phyloP scores from a whole-genome alignment of 1,284 basidiomycete species.

The Puccinia polysora region DNA sequence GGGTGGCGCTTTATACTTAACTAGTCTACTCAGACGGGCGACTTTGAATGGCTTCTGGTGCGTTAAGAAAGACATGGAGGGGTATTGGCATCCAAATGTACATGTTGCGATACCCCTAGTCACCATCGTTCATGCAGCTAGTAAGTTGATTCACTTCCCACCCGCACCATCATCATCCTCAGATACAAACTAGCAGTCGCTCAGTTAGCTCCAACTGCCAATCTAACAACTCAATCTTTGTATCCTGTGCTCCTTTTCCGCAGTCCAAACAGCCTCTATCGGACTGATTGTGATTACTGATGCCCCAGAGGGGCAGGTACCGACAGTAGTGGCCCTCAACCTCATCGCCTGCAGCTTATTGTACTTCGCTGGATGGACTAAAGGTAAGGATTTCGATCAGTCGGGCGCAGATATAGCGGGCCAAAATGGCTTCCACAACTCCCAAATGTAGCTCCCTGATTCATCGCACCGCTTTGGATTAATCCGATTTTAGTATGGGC shows the following conservation, averaged over 20 bases:
- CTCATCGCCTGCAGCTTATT: constrained; percentile 22
- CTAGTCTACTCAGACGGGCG: constrained; percentile 12
- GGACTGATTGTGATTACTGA: constrained; percentile 24
- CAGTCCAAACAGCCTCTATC: constrained; percentile 38
- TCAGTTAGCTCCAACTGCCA: too few species aligned
- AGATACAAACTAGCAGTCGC: too few species aligned
- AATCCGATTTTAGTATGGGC: constrained; percentile 41
- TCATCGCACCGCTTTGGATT: too few species aligned
- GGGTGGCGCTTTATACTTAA: constrained; percentile 30
- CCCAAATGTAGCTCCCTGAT: neutral
- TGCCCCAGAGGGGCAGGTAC: neutral
- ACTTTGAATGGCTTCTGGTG: constrained; percentile 34
- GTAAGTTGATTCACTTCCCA: neutral
- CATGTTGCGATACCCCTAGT: constrained; percentile 40
- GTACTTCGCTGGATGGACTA: constrained; percentile 38
- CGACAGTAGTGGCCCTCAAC: constrained; percentile 25
- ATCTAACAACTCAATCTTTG: too few species aligned
- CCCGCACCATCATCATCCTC: neutral
- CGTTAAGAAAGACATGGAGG: constrained; percentile 39
- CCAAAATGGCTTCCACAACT: too few species aligned
- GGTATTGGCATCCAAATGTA: constrained; percentile 40
- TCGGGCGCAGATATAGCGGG: too few species aligned
- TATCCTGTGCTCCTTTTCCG: neutral
- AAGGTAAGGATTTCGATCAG: constrained; percentile 16
- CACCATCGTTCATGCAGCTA: constrained; percentile 26